Base-by-base conservation (phyloP, 164 flowering plant genomes). In the Berberis vulgaris region DNA sequence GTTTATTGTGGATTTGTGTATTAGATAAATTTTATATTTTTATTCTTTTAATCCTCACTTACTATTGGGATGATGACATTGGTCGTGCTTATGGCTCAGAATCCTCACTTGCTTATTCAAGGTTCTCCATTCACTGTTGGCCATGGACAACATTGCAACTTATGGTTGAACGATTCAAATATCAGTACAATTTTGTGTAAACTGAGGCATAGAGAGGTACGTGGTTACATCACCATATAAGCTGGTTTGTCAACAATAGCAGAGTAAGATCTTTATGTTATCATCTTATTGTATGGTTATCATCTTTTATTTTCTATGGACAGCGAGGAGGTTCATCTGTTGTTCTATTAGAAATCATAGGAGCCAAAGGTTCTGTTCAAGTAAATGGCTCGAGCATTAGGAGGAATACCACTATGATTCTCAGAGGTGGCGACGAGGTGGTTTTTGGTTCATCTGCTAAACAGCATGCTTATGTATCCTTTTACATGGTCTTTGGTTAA, bases 381-480 rank as follows among this genome's bases (percentile, higher is more conserved):
- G 87, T 89, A 4, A 93, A 93, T 80, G 88, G 92, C n/a, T 81
- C 73, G 73, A 39, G 54, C 42, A 64, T 73, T 63, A 73, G 66
- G 40, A 83, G 80, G 63, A 78, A 68, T 65, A 61, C 85, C 1
- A 60, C 59, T 53, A 57, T 83, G 26, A 63, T 68, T 6, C 59
- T 93, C 10, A 77, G 54, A 53, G 88, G 74, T 40, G 98, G 98
- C 45, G 98, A 93, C 79, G 96, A 93, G 72, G 72, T 93, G 81
- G 79, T 89, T 65, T 93, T 93, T 58, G 73, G 74, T 75, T 61
- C 77, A 52, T 73, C 87, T 41, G 88, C 85, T 10, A 78, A 76
- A 71, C 89, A 26, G 26, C 26, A 88, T 81, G 84, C 96, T 63
- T 93, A 89, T 78, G 98, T 93, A 89, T 93, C 98, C 97, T 88